These are phyloP conservation scores for Monosporascus sp. DNA, from an alignment of 2,329 filamentous ascomycete species.

Conservation along the genomic window DNA sequence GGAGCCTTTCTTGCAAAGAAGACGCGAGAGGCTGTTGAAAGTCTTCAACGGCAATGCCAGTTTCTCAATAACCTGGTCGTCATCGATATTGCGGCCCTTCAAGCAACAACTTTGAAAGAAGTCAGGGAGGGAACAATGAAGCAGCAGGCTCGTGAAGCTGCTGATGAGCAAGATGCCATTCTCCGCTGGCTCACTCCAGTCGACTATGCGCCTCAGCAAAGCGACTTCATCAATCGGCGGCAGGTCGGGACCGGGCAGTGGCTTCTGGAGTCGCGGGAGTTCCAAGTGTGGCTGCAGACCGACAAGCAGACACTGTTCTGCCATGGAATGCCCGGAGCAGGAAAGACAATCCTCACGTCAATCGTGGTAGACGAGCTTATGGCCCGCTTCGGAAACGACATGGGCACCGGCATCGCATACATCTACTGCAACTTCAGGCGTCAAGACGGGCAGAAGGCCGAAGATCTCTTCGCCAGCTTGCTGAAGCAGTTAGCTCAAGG, in stretches of 20 bases:
- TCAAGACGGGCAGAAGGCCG: slow-evolving; percentile 30
- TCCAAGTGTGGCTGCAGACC: slow-evolving; percentile 6
- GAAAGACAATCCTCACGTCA: slow-evolving; percentile 41
- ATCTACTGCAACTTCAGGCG: slow-evolving; percentile 39
- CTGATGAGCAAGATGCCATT: slow-evolving; percentile 14
- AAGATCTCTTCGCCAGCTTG: slow-evolving; percentile 27
- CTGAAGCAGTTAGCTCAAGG: slow-evolving; percentile 31
- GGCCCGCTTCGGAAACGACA: slow-evolving; percentile 9
- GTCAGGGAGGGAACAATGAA: no score
- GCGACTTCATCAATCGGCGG: slow-evolving; percentile 29
- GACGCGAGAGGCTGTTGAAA: no score
- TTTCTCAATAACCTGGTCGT: no score
- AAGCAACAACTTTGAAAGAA: no score
- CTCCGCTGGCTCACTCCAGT: slow-evolving; percentile 33
- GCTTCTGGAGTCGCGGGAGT: slow-evolving; percentile 7
- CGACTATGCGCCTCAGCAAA: slow-evolving; percentile 33
- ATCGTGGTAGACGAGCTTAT: slow-evolving; percentile 36
- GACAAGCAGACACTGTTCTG: slow-evolving; percentile 35
- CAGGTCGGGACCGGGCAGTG: slow-evolving; percentile 31
- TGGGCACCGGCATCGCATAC: slow-evolving; percentile 31
- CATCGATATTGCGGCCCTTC: no score
- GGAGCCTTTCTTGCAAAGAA: no score
- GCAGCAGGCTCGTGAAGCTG: no score
- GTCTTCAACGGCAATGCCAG: no score
- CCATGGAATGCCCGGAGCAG: slow-evolving; percentile 40